Conservation (phyloP, 2,329 filamentous ascomycete species). For the Botrytis deweyae region DNA sequence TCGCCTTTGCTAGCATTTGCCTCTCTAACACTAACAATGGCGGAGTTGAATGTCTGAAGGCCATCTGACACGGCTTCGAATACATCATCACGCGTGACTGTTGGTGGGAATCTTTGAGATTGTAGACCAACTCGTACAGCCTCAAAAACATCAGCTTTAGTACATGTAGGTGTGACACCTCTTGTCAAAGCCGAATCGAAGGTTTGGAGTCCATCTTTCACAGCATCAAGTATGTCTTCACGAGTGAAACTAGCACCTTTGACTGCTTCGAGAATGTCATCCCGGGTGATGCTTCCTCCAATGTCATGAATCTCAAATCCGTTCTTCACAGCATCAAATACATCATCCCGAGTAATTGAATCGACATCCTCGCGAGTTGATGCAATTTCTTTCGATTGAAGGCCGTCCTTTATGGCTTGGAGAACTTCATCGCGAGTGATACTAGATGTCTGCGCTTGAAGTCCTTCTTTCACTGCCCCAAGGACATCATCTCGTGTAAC, state of each 20-base stretch:
- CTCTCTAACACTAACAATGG: slow-evolving; percentile 59
- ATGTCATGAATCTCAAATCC: slow-evolving; percentile 62
- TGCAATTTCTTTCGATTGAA: slow-evolving; percentile 51
- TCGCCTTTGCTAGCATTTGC: slow-evolving; percentile 55
- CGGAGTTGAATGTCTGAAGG: slow-evolving; percentile 52
- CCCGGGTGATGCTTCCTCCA: slow-evolving; percentile 60
- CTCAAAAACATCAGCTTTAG: slow-evolving; percentile 79
- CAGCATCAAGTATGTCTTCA: slow-evolving; percentile 63
- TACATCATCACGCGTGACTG: slow-evolving; percentile 61
- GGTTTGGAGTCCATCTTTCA: slow-evolving; percentile 57
- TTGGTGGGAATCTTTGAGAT: slow-evolving; percentile 70
- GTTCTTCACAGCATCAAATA: slow-evolving; percentile 64
- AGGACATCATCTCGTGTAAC: slow-evolving; percentile 82
- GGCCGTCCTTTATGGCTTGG: slow-evolving; percentile 61
- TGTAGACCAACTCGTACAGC: slow-evolving; percentile 75
- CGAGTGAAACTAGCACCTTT: slow-evolving; percentile 60
- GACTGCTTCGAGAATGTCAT: slow-evolving; percentile 64
- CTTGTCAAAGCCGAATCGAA: slow-evolving; percentile 45
- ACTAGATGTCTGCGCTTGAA: slow-evolving; percentile 69
- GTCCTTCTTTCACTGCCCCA: slow-evolving; percentile 77
- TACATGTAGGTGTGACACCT: slow-evolving; percentile 51
- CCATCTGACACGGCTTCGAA: slow-evolving; percentile 63
- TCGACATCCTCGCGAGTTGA: slow-evolving; percentile 33
- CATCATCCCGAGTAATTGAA: slow-evolving; percentile 59
- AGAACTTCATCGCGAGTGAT: slow-evolving; percentile 56